phyloP scores from a whole-genome alignment of 257 asterid species.

The Jacaranda copaia region DNA sequence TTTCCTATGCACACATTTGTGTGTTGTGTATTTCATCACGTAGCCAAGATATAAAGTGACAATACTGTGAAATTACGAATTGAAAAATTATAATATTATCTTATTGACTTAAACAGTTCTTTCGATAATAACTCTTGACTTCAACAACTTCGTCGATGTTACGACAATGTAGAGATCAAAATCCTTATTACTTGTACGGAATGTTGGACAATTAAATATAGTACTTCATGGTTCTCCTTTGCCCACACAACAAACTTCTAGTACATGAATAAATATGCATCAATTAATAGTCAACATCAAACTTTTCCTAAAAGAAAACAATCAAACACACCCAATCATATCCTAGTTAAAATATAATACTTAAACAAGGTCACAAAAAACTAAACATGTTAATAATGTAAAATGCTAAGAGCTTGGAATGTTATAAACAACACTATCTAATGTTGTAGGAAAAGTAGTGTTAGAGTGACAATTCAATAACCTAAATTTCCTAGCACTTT shows the following conservation, averaged over 20 bases:
- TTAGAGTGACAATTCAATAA: background rate
- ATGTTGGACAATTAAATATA: too few species aligned
- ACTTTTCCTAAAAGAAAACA: too few species aligned
- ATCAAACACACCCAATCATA: background rate
- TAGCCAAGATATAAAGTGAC: too few species aligned
- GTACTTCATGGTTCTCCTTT: too few species aligned
- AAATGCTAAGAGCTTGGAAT: background rate
- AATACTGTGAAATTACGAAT: too few species aligned
- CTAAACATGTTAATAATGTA: background rate
- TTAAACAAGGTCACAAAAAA: background rate
- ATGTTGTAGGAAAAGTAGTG: background rate
- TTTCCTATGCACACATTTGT: too few species aligned
- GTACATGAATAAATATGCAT: background rate
- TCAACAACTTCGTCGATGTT: conserved; percentile 20
- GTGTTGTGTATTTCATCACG: too few species aligned
- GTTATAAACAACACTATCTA: background rate
- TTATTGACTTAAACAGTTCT: background rate
- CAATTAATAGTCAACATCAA: background rate
- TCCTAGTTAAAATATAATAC: background rate
- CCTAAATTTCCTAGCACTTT: conserved; percentile 30
- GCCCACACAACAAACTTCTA: background rate
- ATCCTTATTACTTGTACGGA: background rate
- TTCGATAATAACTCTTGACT: conserved; percentile 20
- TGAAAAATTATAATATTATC: too few species aligned
- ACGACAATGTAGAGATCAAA: background rate